Evolutionary conservation across 2,329 filamentous ascomycete species (phyloP).

Genomic region (Tolypocladium capitatum): DNA sequence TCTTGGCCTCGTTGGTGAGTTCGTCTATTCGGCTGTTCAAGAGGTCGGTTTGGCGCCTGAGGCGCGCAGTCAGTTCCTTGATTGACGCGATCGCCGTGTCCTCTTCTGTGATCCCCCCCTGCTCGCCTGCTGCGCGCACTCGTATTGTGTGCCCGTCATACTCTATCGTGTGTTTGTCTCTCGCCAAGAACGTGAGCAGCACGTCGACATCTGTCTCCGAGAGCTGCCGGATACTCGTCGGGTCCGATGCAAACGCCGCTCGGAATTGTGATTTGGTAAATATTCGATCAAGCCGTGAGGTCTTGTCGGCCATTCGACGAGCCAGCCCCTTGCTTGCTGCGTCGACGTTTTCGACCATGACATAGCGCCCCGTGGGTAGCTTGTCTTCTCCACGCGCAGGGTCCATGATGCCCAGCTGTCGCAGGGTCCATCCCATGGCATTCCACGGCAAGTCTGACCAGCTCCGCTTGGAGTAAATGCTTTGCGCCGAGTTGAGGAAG

Average conservation of each 20-base stretch:
- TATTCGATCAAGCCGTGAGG: slow-evolving; percentile 48
- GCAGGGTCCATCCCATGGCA: slow-evolving; percentile 62
- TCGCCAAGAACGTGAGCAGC: slow-evolving; percentile 53
- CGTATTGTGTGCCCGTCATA: slow-evolving; percentile 61
- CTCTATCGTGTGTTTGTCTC: slow-evolving; percentile 47
- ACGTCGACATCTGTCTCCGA: slow-evolving; percentile 55
- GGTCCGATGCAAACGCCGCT: slow-evolving; percentile 37
- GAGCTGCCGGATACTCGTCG: slow-evolving; percentile 36
- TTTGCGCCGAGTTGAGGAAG: slow-evolving; percentile 53
- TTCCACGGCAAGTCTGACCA: slow-evolving; percentile 60
- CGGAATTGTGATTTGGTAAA: slow-evolving; percentile 55
- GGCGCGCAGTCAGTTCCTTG: slow-evolving; percentile 61
- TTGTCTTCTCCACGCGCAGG: slow-evolving; percentile 34
- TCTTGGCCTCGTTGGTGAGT: slow-evolving; percentile 51
- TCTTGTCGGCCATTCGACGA: slow-evolving; percentile 26
- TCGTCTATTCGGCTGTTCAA: slow-evolving; percentile 54
- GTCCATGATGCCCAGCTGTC: slow-evolving; percentile 51
- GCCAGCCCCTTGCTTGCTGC: slow-evolving; percentile 41
- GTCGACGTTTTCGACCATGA: slow-evolving; percentile 51
- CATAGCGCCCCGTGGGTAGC: slow-evolving; percentile 48
- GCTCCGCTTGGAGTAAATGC: slow-evolving; percentile 51
- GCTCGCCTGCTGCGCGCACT: slow-evolving; percentile 45
- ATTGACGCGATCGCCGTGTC: slow-evolving; percentile 75
- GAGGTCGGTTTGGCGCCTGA: slow-evolving; percentile 58
- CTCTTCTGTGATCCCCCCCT: slow-evolving; percentile 51